Evolutionary conservation across 2,329 filamentous ascomycete genomes (phyloP).

Genomic region (Cladophialophora carrionii): DNA sequence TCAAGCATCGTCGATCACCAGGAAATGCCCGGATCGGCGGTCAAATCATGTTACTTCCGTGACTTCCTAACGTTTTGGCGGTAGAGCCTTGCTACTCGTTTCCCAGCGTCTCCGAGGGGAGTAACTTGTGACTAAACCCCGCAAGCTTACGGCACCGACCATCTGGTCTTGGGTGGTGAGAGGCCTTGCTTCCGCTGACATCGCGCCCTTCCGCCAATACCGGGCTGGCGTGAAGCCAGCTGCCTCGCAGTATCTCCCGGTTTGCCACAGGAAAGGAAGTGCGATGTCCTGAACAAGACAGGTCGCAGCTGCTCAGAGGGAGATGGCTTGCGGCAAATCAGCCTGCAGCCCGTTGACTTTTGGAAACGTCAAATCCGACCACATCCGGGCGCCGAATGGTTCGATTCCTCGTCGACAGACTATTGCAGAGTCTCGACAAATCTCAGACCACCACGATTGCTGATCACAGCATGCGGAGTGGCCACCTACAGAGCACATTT

Average conservation of each 20-base stretch:
- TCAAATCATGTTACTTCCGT: slow-evolving; percentile 10
- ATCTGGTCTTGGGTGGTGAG: slow-evolving; percentile 15
- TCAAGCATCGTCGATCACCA: slow-evolving; percentile 13
- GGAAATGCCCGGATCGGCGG: slow-evolving; percentile 4
- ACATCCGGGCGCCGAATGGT: slow-evolving; percentile 16
- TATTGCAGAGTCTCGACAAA: slow-evolving; percentile 12
- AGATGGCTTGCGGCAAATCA: slow-evolving; percentile 8
- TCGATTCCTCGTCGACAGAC: slow-evolving; percentile 3
- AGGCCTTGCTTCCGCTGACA: slow-evolving; percentile 10
- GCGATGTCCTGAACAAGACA: slow-evolving; percentile 9
- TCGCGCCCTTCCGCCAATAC: slow-evolving; percentile 19
- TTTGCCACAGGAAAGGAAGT: slow-evolving; percentile 13
- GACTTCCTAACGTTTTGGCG: slow-evolving; percentile 14
- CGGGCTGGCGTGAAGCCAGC: slow-evolving; percentile 12
- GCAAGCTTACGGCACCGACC: slow-evolving; percentile 6
- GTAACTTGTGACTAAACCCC: slow-evolving; percentile 19
- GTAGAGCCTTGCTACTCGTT: slow-evolving; percentile 14
- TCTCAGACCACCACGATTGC: slow-evolving; percentile 27
- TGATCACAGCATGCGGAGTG: neutral
- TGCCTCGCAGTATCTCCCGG: slow-evolving; percentile 14
- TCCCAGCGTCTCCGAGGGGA: slow-evolving; percentile 16
- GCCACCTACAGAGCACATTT: neutral
- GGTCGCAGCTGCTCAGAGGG: neutral
- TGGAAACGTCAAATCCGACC: slow-evolving; percentile 11
- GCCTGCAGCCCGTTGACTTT: slow-evolving; percentile 3